Evolutionary conservation across 2,329 filamentous ascomycete genomes (phyloP).

Genomic region (Pezicula radicicola): DNA sequence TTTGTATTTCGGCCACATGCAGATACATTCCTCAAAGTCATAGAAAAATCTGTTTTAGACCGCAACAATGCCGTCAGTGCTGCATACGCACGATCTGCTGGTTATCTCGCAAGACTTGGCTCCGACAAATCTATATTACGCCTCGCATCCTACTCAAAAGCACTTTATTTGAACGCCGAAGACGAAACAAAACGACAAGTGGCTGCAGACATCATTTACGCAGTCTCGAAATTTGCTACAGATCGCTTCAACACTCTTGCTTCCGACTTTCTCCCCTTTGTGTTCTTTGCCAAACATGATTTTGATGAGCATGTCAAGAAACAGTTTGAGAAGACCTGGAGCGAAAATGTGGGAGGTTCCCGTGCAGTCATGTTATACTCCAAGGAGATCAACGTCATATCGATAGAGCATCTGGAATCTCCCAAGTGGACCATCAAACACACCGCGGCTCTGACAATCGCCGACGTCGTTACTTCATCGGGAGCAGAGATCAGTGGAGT

Average conservation of each 20-base stretch:
- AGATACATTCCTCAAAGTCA: constrained; percentile 69
- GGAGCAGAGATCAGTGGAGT: constrained; percentile 57
- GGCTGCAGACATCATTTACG: constrained; percentile 77
- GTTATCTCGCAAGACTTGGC: constrained; percentile 71
- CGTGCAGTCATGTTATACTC: constrained; percentile 82
- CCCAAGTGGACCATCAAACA: constrained; percentile 90
- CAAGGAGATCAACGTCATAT: constrained; percentile 72
- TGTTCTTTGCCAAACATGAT: constrained; percentile 86
- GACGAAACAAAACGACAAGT: constrained; percentile 73
- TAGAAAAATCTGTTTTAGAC: constrained; percentile 82
- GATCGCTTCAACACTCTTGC: constrained; percentile 83
- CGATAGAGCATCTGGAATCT: constrained; percentile 67
- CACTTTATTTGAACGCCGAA: constrained; percentile 78
- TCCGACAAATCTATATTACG: constrained; percentile 45
- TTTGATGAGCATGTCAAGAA: constrained; percentile 75
- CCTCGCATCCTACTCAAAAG: constrained; percentile 53
- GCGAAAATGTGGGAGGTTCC: constrained; percentile 82
- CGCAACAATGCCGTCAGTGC: constrained; percentile 91
- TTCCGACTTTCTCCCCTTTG: constrained; percentile 74
- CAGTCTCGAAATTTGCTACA: constrained; percentile 80
- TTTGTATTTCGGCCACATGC: constrained; percentile 74
- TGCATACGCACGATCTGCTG: constrained; percentile 81
- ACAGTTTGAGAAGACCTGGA: constrained; percentile 83
- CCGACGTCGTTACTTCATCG: constrained; percentile 67
- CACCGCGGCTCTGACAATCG: constrained; percentile 76